These are phyloP conservation scores for Clausena lansium DNA, from an alignment of 345 rosid species.

Conservation along the genomic window DNA sequence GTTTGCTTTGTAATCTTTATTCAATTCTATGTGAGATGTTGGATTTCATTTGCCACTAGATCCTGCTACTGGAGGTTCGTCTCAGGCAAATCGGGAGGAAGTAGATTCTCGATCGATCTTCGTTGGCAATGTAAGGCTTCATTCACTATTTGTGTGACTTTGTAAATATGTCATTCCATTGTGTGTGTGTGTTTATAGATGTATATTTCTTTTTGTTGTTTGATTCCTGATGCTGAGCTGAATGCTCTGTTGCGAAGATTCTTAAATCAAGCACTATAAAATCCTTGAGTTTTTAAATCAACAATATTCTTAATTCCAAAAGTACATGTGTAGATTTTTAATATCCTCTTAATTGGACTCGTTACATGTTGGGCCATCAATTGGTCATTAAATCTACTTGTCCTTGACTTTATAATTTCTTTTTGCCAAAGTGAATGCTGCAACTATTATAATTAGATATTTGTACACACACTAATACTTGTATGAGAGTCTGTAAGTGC, in stretches of 20 bases:
- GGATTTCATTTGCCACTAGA: conserved; percentile 38
- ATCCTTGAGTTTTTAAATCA: too few relatives aligned
- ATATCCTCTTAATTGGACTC: neutral
- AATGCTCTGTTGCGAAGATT: neutral
- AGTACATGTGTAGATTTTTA: too few relatives aligned
- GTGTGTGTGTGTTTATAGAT: too few relatives aligned
- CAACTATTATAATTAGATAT: neutral
- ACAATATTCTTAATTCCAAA: too few relatives aligned
- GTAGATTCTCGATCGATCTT: conserved; percentile 72
- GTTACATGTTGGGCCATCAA: neutral
- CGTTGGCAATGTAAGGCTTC: conserved; percentile 72
- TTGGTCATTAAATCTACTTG: neutral
- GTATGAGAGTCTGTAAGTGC: neutral
- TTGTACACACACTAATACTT: neutral
- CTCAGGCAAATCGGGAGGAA: conserved; percentile 66
- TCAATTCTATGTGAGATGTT: conserved; percentile 7
- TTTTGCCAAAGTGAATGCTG: neutral
- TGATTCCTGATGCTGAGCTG: neutral
- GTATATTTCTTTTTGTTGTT: neutral
- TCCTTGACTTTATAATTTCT: neutral
- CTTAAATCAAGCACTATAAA: neutral
- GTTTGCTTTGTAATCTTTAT: neutral
- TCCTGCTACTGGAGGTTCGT: conserved; percentile 49
- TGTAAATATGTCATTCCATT: neutral
- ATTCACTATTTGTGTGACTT: conserved; percentile 19